phyloP scores from a whole-genome alignment of 129 eudicot genomes.

The Helichrysum umbraculigerum region DNA sequence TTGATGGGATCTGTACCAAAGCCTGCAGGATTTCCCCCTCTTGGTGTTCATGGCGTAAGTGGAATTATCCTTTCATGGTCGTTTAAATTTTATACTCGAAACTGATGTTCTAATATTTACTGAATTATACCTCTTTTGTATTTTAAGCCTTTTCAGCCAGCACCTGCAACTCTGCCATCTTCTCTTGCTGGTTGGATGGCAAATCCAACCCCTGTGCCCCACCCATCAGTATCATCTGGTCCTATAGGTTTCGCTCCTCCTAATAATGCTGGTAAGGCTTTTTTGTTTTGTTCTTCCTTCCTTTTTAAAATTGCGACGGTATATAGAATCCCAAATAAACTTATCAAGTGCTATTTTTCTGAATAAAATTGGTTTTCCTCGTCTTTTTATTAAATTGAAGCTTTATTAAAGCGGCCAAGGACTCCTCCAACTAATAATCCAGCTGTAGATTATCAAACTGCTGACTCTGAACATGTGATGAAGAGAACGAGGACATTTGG shows the following conservation, averaged over 20 bases:
- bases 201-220: slow-evolving; percentile 67
- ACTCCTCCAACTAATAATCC: slow-evolving; percentile 71
- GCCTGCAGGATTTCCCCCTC: slow-evolving; percentile 67
- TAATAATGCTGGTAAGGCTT: slow-evolving; percentile 52
- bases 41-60: slow-evolving; percentile 86
- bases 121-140: slow-evolving; percentile 12
- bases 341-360: slow-evolving; percentile 8
- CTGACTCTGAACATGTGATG: slow-evolving; percentile 73
- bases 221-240: slow-evolving; percentile 71
- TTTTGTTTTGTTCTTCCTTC: not conserved
- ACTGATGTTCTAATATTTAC: not conserved
- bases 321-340: not conserved
- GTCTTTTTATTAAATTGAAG: slow-evolving; percentile 32
- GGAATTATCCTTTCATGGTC: not conserved
- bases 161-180: slow-evolving; percentile 68
- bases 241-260: slow-evolving; percentile 68
- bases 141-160: slow-evolving; percentile 68
- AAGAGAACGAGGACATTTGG: slow-evolving; percentile 79
- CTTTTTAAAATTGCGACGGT: not conserved
- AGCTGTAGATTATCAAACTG: slow-evolving; percentile 75
- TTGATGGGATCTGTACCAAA: slow-evolving; percentile 59
- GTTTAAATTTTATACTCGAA: slow-evolving; percentile 7
- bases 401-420: slow-evolving; percentile 73
- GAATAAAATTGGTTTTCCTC: slow-evolving; percentile 20
- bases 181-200: slow-evolving; percentile 88